These are phyloP conservation scores for Globisporangium okanoganense DNA, from an alignment of 352 stramenopile genomes.

Conservation along the genomic window DNA sequence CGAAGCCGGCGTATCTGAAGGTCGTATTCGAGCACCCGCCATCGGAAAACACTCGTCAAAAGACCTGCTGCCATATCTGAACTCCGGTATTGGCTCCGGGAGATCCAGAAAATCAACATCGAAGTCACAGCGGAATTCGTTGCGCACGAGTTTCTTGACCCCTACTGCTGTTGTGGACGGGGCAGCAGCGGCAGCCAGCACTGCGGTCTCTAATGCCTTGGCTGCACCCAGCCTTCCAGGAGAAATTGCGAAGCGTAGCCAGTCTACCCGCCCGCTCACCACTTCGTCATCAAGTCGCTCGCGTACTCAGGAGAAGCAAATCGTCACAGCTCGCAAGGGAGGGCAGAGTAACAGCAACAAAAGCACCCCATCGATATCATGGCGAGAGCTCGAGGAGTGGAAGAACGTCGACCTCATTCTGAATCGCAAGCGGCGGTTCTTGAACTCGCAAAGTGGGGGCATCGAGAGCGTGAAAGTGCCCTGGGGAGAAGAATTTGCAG, in stretches of 20 bases:
- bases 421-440: conserved; percentile 43
- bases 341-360: neutral
- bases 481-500: conserved; percentile 57
- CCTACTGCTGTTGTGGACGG: neutral
- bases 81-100: neutral
- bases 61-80: neutral
- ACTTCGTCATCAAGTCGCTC: neutral
- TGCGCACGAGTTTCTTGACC: neutral
- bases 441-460: conserved; percentile 31
- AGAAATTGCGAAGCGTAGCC: neutral
- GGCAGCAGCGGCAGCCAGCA: neutral
- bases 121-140: neutral
- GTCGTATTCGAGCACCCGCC: neutral
- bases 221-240: neutral
- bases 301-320: neutral
- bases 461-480: conserved; percentile 43
- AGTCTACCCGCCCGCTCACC: neutral
- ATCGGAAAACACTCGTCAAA: neutral
- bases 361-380: conserved; percentile 15
- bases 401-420: conserved; percentile 55
- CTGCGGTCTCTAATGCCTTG: neutral
- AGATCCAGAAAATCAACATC: neutral
- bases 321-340: neutral
- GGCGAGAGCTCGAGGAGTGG: conserved; percentile 51
- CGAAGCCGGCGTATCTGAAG: conserved; percentile 3